Evolutionary conservation across 805 yeast species (phyloP), one percentile per base, ranked within the genome.

Genomic region (Yamadazyma laniorum): DNA sequence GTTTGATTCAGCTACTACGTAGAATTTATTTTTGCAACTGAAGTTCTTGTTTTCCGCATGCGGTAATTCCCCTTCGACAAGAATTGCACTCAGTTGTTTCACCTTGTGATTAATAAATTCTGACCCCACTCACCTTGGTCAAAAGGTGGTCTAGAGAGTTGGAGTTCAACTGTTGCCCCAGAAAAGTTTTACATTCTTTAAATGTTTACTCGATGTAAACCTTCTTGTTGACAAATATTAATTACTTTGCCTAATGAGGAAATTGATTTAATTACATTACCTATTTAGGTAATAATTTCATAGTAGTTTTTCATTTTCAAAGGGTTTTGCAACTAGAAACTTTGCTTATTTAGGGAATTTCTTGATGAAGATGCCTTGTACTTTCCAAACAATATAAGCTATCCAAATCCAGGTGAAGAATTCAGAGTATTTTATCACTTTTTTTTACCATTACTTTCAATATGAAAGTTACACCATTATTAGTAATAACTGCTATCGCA

Each of bases 161-260:
- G n/a, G n/a, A n/a, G n/a, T n/a, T n/a, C n/a, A n/a, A n/a, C n/a
- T n/a, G n/a, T n/a, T n/a, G n/a, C n/a, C n/a, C n/a, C n/a, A n/a
- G n/a, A n/a, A n/a, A n/a, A n/a, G n/a, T n/a, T n/a, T n/a, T n/a
- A n/a, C n/a, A n/a, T n/a, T n/a, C n/a, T n/a, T n/a, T n/a, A n/a
- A n/a, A n/a, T n/a, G n/a, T n/a, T n/a, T n/a, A n/a, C n/a, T n/a
- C n/a, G n/a, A n/a, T n/a, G n/a, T n/a, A n/a, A n/a, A n/a, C n/a
- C n/a, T n/a, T 53, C 26, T 21, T 35, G 25, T 33, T 33, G 35
- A 32, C 29, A 32, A 25, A 6, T 14, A 14, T 22, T 23, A 38
- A 40, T 40, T 35, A 44, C 40, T 21, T 33, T 44, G 22, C 48
- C 45, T 39, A 36, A 27, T 35, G 38, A 35, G 45, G 48, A 12